These are phyloP conservation scores for Tricholomella constricta DNA, from an alignment of 768 basidiomycete species.

Conservation along the genomic window DNA sequence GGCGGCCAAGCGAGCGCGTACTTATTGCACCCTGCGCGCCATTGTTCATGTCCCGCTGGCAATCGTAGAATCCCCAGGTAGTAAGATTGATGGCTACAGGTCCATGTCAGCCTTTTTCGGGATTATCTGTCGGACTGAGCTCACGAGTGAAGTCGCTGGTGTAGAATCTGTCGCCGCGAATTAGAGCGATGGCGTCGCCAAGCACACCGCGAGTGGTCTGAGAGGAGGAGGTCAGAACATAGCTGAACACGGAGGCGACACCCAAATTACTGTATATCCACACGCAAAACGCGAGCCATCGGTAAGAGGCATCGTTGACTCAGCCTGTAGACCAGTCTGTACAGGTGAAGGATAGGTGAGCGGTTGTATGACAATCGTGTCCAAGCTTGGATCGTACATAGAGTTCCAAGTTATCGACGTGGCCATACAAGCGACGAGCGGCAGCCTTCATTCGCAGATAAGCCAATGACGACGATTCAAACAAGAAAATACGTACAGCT, in stretches of 20 bases:
- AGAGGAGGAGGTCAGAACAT: not conserved
- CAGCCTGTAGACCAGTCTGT: constrained; percentile 29
- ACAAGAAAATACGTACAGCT: constrained; percentile 29
- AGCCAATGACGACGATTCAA: not conserved
- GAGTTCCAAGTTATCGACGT: constrained; percentile 33
- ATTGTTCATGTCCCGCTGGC: constrained; percentile 38
- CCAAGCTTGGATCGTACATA: constrained; percentile 20
- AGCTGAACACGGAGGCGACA: not conserved
- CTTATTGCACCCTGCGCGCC: constrained; percentile 24
- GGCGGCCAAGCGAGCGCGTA: not conserved
- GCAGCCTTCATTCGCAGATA: constrained; percentile 6
- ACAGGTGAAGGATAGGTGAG: not conserved
- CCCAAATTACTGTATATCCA: constrained; percentile 26
- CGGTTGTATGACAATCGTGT: not conserved
- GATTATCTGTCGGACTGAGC: constrained; percentile 6
- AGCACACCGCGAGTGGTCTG: constrained; percentile 52
- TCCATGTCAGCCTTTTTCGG: not conserved
- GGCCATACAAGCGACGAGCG: constrained; percentile 30
- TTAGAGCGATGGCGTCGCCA: constrained; percentile 51
- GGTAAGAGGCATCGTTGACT: constrained; percentile 30
- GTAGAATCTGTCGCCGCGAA: constrained; percentile 54
- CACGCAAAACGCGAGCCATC: constrained; percentile 27
- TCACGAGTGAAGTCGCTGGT: constrained; percentile 53
- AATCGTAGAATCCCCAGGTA: constrained; percentile 54
- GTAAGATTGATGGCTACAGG: constrained; percentile 45